Evolutionary conservation across 176 grass and related monocot species (phyloP).

Genomic region (Avena atlantica): DNA sequence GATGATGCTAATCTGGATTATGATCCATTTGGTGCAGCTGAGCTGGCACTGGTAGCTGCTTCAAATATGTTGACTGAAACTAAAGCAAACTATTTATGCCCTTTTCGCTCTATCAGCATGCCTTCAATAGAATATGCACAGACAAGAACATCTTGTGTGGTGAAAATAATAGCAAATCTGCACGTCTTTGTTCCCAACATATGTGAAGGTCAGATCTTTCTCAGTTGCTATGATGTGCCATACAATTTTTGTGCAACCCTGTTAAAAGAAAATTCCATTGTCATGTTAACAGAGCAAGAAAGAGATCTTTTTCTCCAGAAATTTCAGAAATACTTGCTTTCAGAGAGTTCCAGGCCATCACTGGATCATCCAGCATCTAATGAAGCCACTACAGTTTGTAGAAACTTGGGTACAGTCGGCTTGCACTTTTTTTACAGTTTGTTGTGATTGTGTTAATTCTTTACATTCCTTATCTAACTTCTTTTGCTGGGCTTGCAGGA

Average conservation of each 20-base stretch:
- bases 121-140: slow-evolving; percentile 76
- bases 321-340: slow-evolving; percentile 72
- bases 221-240: slow-evolving; percentile 21
- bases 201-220: slow-evolving; percentile 75
- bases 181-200: slow-evolving; percentile 97
- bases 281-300: slow-evolving; percentile 85
- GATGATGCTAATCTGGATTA: slow-evolving; percentile 95
- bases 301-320: slow-evolving; percentile 91
- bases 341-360: slow-evolving; percentile 48
- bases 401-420: slow-evolving; percentile 73
- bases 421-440: slow-evolving; percentile 16
- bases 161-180: slow-evolving; percentile 98
- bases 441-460: slow-evolving; percentile 35
- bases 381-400: slow-evolving; percentile 64
- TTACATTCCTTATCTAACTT: slow-evolving; percentile 37
- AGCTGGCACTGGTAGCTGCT: slow-evolving; percentile 62
- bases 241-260: slow-evolving; percentile 26
- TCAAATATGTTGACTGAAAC: slow-evolving; percentile 56
- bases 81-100: slow-evolving; percentile 65
- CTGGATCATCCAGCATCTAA: slow-evolving; percentile 40
- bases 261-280: slow-evolving; percentile 38
- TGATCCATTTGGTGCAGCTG: slow-evolving; percentile 77
- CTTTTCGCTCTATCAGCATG: slow-evolving; percentile 59
- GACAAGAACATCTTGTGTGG: slow-evolving; percentile 89
- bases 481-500: slow-evolving; percentile 58